These are phyloP conservation scores for Kregervanrija pseudodelftensis DNA, from an alignment of 805 yeast species.

Conservation along the genomic window DNA sequence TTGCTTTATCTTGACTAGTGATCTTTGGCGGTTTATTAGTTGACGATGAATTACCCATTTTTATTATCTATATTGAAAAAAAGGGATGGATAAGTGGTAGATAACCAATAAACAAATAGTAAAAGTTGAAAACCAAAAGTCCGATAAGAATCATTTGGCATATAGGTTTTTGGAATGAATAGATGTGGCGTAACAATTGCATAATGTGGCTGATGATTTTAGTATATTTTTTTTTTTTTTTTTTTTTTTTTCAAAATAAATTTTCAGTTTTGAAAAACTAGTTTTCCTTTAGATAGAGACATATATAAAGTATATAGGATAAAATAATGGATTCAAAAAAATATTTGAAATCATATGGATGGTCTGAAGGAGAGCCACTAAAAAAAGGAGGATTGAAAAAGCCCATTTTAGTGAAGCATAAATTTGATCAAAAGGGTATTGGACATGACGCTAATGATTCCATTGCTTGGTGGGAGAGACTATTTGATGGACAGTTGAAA, in stretches of 20 bases:
- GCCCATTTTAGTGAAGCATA: constrained; percentile 86
- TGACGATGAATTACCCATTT: constrained; percentile 29
- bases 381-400: constrained; percentile 71
- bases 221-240: background rate
- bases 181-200: too few species aligned
- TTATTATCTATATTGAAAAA: background rate
- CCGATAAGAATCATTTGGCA: too few species aligned
- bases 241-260: background rate
- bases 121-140: too few species aligned
- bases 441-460: constrained; percentile 73
- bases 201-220: background rate
- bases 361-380: constrained; percentile 88
- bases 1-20: constrained; percentile 79
- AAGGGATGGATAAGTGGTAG: too few species aligned
- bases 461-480: constrained; percentile 95
- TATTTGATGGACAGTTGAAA: constrained; percentile 90
- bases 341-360: constrained; percentile 75
- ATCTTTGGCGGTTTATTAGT: constrained; percentile 46
- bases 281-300: background rate
- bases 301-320: background rate
- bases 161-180: too few species aligned
- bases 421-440: constrained; percentile 83
- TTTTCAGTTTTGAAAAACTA: background rate
- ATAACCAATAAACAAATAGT: too few species aligned
- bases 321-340: constrained; percentile 45